Evolutionary conservation across 2,329 filamentous ascomycete genomes (phyloP).

Genomic region (Xylariaceae sp.): DNA sequence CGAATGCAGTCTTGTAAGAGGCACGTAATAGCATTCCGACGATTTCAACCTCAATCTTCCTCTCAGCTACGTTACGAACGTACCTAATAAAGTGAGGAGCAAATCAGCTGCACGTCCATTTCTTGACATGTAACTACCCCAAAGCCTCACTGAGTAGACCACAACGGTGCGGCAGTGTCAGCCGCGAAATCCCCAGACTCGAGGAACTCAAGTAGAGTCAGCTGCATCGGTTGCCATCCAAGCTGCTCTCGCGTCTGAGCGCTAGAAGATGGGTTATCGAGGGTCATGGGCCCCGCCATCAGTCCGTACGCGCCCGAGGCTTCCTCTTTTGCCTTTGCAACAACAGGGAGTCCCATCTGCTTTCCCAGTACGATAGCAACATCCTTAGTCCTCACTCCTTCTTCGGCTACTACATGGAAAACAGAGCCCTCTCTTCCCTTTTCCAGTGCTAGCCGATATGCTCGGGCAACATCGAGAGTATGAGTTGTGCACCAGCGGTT

Average conservation of each 20-base stretch:
- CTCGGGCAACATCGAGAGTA: conserved; percentile 5
- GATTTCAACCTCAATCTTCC: too few species aligned
- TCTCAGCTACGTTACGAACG: too few species aligned
- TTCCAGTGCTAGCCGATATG: conserved; percentile 10
- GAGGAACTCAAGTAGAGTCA: conserved; percentile 4
- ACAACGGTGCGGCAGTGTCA: neutral
- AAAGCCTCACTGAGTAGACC: neutral
- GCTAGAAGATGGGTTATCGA: conserved; percentile 8
- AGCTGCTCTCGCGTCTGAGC: conserved; percentile 5
- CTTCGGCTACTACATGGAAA: conserved; percentile 9
- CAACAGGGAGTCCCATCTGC: conserved; percentile 3
- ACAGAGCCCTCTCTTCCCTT: conserved; percentile 3
- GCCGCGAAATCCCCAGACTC: conserved; percentile 1
- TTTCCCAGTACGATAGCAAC: conserved; percentile 7
- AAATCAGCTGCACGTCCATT: too few species aligned
- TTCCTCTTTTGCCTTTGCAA: neutral
- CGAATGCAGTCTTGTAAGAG: too few species aligned
- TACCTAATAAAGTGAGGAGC: too few species aligned
- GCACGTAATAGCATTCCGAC: too few species aligned
- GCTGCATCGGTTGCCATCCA: conserved; percentile 6
- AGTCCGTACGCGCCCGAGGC: conserved; percentile 1
- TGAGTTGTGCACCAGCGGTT: conserved; percentile 11
- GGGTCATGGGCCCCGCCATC: neutral
- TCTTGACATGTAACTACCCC: too few species aligned
- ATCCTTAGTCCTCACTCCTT: conserved; percentile 6